A percentile compares a stretch with the other conserved stretches of the same genome.
These are phyloP conservation scores for Lasiosphaeria hispida DNA, from an alignment of 495 filamentous ascomycete species.

Conservation along the genomic window DNA sequence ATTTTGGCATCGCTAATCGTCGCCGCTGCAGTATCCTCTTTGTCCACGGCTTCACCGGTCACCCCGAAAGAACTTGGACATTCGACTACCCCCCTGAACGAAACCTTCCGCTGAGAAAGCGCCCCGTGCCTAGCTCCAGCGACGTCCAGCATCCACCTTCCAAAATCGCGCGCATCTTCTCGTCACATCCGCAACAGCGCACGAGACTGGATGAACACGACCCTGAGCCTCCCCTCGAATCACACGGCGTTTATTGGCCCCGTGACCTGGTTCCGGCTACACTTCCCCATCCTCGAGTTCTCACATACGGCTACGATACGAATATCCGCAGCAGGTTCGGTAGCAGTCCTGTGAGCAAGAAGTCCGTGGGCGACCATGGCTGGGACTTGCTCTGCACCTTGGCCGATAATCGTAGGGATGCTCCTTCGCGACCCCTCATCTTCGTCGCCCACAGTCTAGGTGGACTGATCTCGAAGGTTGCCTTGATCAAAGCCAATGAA, in stretches of 20 bases:
- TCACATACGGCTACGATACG: slow-evolving; percentile 52
- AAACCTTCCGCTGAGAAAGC: slow-evolving; percentile 1
- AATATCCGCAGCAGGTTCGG: slow-evolving; percentile 31
- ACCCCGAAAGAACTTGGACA: slow-evolving; percentile 11
- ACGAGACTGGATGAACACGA: too few species aligned
- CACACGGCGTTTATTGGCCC: slow-evolving; percentile 49
- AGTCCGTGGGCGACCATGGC: slow-evolving; percentile 37
- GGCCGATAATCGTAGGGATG: slow-evolving; percentile 25
- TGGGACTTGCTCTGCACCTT: slow-evolving; percentile 37
- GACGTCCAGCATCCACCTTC: too few species aligned
- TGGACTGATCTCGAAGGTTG: slow-evolving; percentile 49
- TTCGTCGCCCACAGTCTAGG: slow-evolving; percentile 55
- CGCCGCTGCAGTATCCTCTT: slow-evolving; percentile 3
- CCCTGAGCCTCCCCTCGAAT: too few species aligned
- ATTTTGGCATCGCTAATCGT: neutral
- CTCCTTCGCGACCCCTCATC: slow-evolving; percentile 34
- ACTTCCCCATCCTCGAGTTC: slow-evolving; percentile 44
- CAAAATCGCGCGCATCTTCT: too few species aligned
- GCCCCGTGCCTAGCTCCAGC: slow-evolving; percentile 1
- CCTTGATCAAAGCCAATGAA: slow-evolving; percentile 26
- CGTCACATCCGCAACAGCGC: too few species aligned
- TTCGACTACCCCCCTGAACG: neutral
- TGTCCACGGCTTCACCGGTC: slow-evolving; percentile 11
- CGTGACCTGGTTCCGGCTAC: slow-evolving; percentile 45
- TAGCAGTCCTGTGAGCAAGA: slow-evolving; percentile 24